A percentile compares a stretch with the other conserved stretches of the same genome.
Conservation (phyloP, 495 filamentous ascomycete species). For the Penicillium maclennaniae region DNA sequence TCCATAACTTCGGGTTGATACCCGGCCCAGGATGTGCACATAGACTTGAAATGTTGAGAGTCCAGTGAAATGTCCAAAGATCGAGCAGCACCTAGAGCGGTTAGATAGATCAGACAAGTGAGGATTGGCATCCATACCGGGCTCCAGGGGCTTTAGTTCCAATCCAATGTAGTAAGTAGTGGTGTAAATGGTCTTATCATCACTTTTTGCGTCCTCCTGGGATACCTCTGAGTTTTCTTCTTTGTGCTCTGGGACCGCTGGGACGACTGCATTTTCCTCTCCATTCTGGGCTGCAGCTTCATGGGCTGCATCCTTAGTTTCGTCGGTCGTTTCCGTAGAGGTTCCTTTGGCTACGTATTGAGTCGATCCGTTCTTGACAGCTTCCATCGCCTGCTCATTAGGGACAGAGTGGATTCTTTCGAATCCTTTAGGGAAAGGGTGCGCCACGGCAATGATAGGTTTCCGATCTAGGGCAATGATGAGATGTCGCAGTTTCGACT, state of each 20-base stretch:
- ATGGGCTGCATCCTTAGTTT: constrained; percentile 53
- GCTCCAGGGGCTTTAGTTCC: constrained; percentile 48
- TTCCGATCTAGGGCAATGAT: constrained; percentile 72
- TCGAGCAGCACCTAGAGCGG: constrained; percentile 44
- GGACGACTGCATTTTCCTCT: constrained; percentile 41
- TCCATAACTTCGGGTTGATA: constrained; percentile 63
- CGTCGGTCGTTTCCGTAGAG: constrained; percentile 57
- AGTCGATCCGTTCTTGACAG: constrained; percentile 67
- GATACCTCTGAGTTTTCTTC: constrained; percentile 29
- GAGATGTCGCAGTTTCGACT: constrained; percentile 85
- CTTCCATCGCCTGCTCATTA: constrained; percentile 64
- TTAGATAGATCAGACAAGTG: constrained; percentile 17
- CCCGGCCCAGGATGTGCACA: constrained; percentile 61
- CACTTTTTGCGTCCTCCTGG: constrained; percentile 32
- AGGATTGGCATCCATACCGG: constrained; percentile 20
- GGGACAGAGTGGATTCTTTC: constrained; percentile 72
- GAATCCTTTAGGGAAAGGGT: constrained; percentile 91
- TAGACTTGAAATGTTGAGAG: constrained; percentile 68
- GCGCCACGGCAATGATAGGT: constrained; percentile 73
- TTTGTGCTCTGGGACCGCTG: constrained; percentile 39
- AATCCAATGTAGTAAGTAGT: constrained; percentile 87
- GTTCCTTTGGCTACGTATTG: constrained; percentile 60
- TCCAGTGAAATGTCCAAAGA: constrained; percentile 64
- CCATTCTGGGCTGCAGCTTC: constrained; percentile 46
- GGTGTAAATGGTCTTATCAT: constrained; percentile 61